A percentile compares a stretch with the other conserved stretches of the same genome.
Conservation (phyloP, 73 alveolate species). For the Paramecium sexaurelia region DNA sequence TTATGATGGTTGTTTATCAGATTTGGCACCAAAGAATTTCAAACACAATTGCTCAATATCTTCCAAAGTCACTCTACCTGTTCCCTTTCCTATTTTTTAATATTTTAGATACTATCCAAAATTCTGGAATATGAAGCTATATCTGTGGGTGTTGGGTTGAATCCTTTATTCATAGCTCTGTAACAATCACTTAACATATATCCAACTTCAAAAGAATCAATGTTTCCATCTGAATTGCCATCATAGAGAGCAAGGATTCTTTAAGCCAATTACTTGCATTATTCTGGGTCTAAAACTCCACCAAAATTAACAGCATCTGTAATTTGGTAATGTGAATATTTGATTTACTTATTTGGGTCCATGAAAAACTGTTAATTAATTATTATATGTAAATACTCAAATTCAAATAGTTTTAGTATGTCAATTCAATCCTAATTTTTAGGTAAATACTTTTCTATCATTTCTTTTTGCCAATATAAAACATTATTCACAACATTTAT, state of each 20-base stretch:
- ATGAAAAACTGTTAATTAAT: constrained; percentile 20
- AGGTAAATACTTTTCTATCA: constrained; percentile 19
- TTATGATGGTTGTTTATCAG: constrained; percentile 18
- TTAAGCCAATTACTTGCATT: constrained; percentile 40
- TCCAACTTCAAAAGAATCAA: constrained; percentile 62
- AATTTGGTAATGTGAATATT: constrained; percentile 56
- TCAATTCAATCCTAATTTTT: constrained; percentile 27
- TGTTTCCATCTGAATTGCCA: constrained; percentile 46
- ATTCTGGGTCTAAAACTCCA: constrained; percentile 50
- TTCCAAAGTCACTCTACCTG: constrained; percentile 38
- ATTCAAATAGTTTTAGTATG: constrained; percentile 5
- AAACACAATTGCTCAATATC: constrained; percentile 18
- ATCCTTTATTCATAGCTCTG: constrained; percentile 58
- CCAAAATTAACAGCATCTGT: constrained; percentile 51
- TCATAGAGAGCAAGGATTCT: constrained; percentile 34
- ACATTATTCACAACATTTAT: constrained; percentile 69
- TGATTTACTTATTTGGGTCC: constrained; percentile 51
- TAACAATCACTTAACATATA: constrained; percentile 53
- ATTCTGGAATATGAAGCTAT: constrained; percentile 50
- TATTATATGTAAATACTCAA: neutral
- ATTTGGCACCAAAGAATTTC: constrained; percentile 58
- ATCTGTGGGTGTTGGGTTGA: constrained; percentile 59
- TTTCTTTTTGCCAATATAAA: constrained; percentile 63
- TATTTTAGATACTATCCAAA: constrained; percentile 4
- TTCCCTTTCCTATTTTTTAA: constrained; percentile 24